Evolutionary conservation across 139 green algal genomes (phyloP).

Genomic region (Picochlorum sp.): DNA sequence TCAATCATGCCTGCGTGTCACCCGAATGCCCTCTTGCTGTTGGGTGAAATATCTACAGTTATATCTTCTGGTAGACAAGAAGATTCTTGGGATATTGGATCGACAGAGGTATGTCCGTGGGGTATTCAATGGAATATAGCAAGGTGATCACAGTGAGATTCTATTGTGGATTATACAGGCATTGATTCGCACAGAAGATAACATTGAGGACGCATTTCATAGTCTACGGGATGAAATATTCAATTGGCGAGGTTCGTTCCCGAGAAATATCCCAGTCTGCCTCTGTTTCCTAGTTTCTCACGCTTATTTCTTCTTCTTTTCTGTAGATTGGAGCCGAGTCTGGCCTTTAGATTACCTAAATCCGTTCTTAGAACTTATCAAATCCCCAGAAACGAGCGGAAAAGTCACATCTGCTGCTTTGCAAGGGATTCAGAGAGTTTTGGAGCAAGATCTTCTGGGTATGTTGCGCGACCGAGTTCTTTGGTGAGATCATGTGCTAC

Average conservation of each 20-base stretch:
- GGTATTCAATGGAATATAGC: too few species aligned
- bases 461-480: not conserved
- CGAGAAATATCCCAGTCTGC: not conserved
- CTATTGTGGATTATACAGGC: constrained; percentile 1
- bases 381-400: constrained; percentile 78
- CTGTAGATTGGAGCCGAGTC: constrained; percentile 61
- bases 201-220: constrained; percentile 76
- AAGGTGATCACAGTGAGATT: not conserved
- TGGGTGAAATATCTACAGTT: not conserved
- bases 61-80: not conserved
- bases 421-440: constrained; percentile 64
- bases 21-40: constrained; percentile 1
- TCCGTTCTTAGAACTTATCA: constrained; percentile 86
- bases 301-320: not conserved
- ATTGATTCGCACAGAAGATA: constrained; percentile 76
- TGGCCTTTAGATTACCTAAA: constrained; percentile 74
- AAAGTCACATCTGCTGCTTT: constrained; percentile 84
- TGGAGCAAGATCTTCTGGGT: constrained; percentile 63
- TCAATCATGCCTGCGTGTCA: not conserved
- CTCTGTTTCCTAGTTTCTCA: not conserved
- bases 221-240: constrained; percentile 70
- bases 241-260: constrained; percentile 46
- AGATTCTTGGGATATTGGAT: constrained; percentile 1
- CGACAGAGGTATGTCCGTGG: not conserved
- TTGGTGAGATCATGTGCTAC: not conserved